Percentiles rank a stretch among this genome's conserved stretches.
Evolutionary conservation across 2,329 filamentous ascomycete genomes (phyloP).

Genomic region (Incumbomyces lentus): DNA sequence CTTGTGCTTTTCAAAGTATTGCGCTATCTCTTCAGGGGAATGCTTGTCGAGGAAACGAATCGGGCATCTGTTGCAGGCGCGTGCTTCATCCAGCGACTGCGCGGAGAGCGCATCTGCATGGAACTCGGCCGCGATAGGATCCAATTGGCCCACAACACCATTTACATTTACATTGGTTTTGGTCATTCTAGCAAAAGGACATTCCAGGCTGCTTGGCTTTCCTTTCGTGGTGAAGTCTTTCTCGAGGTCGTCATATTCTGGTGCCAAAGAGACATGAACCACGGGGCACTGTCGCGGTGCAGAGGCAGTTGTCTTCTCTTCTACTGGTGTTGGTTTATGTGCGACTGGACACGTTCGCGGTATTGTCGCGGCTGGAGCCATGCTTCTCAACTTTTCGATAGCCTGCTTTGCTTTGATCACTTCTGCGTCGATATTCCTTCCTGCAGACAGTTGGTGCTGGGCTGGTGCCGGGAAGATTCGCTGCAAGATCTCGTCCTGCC

Average conservation of each 20-base stretch:
- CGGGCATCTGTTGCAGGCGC: slow-evolving; percentile 58
- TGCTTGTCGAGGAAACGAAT: slow-evolving; percentile 90
- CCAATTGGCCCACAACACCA: slow-evolving; percentile 28
- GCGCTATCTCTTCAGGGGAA: slow-evolving; percentile 82
- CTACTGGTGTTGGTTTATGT: slow-evolving; percentile 16
- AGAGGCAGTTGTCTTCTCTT: not conserved
- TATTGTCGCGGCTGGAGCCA: slow-evolving; percentile 23
- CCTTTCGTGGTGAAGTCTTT: slow-evolving; percentile 85
- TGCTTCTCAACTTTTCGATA: slow-evolving; percentile 21
- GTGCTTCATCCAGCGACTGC: slow-evolving; percentile 41
- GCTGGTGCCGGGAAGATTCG: slow-evolving; percentile 13
- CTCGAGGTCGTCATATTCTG: slow-evolving; percentile 48
- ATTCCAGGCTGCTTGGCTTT: slow-evolving; percentile 66
- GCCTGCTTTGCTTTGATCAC: slow-evolving; percentile 33
- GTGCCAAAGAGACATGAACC: slow-evolving; percentile 9
- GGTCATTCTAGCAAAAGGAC: slow-evolving; percentile 59
- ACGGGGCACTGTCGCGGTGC: slow-evolving; percentile 17
- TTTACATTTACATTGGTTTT: slow-evolving; percentile 24
- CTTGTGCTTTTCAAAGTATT: slow-evolving; percentile 90
- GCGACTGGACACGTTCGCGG: slow-evolving; percentile 20
- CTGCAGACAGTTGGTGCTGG: slow-evolving; percentile 7
- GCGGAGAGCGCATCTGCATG: slow-evolving; percentile 37
- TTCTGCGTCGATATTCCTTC: not conserved
- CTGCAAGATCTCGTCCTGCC: slow-evolving; percentile 7
- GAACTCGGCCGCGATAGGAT: slow-evolving; percentile 42